Conservation (phyloP, 2,329 filamentous ascomycete genomes). For the Colletotrichum limetticola region DNA sequence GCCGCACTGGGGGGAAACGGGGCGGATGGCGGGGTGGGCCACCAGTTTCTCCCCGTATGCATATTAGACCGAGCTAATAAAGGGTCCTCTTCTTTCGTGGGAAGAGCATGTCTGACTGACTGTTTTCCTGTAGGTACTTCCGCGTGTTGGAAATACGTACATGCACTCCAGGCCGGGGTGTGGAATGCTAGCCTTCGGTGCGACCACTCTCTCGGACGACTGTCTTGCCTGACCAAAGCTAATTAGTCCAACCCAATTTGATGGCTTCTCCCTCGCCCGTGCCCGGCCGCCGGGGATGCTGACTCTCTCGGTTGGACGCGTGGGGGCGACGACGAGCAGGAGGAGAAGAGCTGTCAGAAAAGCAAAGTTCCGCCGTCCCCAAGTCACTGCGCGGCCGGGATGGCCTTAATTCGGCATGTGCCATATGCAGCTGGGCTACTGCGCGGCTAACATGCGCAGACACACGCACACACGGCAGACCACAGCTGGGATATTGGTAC, state of each 20-base stretch:
- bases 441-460: slow-evolving; percentile 1
- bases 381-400: slow-evolving; percentile 8
- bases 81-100: neutral
- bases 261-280: neutral
- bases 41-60: neutral
- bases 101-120: neutral
- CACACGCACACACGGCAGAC: neutral
- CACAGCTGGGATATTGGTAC: neutral
- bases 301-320: slow-evolving; percentile 7
- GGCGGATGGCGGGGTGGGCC: slow-evolving; percentile 5
- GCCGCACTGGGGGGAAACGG: neutral
- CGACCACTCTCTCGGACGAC: neutral
- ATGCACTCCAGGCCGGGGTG: neutral
- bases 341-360: slow-evolving; percentile 15
- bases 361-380: slow-evolving; percentile 13
- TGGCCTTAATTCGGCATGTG: slow-evolving; percentile 20
- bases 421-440: neutral
- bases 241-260: neutral
- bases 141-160: neutral
- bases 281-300: slow-evolving; percentile 1
- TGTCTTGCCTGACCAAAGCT: slow-evolving; percentile 19
- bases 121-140: neutral
- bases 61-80: slow-evolving; percentile 3
- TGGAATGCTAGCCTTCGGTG: slow-evolving; percentile 3
- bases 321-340: slow-evolving; percentile 7